phyloP scores from a whole-genome alignment of 1,284 basidiomycete species.

The Ganoderma lingzhi region DNA sequence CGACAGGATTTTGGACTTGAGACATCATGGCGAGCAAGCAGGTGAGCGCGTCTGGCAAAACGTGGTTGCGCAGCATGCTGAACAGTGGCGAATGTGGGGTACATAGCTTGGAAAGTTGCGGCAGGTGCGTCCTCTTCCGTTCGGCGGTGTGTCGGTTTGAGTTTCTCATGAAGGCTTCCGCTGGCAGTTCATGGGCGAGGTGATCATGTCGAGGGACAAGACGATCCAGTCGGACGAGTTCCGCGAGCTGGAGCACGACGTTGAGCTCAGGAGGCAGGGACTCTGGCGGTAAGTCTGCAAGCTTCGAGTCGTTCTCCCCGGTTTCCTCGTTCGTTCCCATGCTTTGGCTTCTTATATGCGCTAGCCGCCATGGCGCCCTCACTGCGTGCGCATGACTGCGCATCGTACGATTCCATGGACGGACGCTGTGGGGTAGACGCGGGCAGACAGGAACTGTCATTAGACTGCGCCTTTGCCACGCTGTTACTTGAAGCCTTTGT shows the following conservation, averaged over 20 bases:
- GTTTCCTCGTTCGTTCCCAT: neutral
- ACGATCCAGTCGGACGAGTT: constrained; percentile 48
- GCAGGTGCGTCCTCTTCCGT: constrained; percentile 38
- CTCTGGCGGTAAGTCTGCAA: constrained; percentile 40
- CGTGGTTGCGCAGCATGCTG: constrained; percentile 9
- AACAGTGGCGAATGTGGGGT: constrained; percentile 3
- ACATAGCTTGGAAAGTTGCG: constrained; percentile 46
- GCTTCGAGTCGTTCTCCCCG: neutral
- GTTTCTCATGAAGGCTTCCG: constrained; percentile 38
- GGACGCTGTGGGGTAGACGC: neutral
- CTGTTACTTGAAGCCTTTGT: neutral
- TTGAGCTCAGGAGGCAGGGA: constrained; percentile 47
- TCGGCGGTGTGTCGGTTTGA: neutral
- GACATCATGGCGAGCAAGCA: constrained; percentile 44
- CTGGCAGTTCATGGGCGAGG: constrained; percentile 41
- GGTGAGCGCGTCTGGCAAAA: constrained; percentile 34
- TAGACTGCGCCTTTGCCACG: neutral
- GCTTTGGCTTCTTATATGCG: constrained; percentile 15
- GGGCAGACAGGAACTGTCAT: neutral
- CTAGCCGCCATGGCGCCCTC: constrained; percentile 8
- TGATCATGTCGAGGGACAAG: constrained; percentile 47
- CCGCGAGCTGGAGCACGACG: constrained; percentile 45
- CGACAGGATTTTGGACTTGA: neutral
- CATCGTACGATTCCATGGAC: constrained; percentile 6
- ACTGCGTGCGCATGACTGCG: neutral